Evolutionary conservation across 768 basidiomycete genomes (phyloP), one percentile per base, ranked within the genome.

Genomic region (Heimioporus sp.): DNA sequence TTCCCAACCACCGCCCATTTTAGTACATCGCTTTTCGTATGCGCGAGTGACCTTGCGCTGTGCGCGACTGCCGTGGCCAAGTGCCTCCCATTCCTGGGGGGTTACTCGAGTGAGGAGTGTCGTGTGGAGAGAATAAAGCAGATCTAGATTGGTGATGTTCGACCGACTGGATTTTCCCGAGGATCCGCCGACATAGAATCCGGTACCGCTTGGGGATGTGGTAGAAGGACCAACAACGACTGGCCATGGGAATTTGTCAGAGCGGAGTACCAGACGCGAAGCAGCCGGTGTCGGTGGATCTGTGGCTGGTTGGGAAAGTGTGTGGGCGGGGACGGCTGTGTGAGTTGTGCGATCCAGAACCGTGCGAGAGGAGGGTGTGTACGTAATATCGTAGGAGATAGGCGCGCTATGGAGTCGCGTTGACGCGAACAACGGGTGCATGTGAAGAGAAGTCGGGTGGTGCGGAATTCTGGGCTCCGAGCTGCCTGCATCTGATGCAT

Each of bases 1-100:
- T 24, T 85, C 82, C 84, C 83, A 85, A 12, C 82, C 83, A 2
- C 80, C 84, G 24, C 83, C 83, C 83, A 79, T 75, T 57, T 73
- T 75, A 49, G 72, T 69, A 53, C 86, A 87, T 31, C 86, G 72
- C 55, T 76, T 75, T 64, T 86, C 80, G 58, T 86, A 87, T 32
- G 83, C 83, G 24, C 73, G 73, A 16, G 82, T 75, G 16, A 83
- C 77, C 55, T 78, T 80, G 44, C 82, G 76, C 63, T 87, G 85
- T 21, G 74, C 73, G 4, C 76, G 74, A 57, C 79, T 80, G 12
- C 78, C 77, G 44, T 76, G 70, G 0, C 82, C 83, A 5, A 87
- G 73, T 0, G 73, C 66, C 43, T 79, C 78, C 86, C 86, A 88
- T 58, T 88, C 86, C 48, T 79, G 76, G 4, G 78, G 76, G 11